Evolutionary conservation across 2,329 filamentous ascomycete genomes (phyloP), one percentile per base, ranked within the genome.

Genomic region (Biscogniauxia mediterranea): DNA sequence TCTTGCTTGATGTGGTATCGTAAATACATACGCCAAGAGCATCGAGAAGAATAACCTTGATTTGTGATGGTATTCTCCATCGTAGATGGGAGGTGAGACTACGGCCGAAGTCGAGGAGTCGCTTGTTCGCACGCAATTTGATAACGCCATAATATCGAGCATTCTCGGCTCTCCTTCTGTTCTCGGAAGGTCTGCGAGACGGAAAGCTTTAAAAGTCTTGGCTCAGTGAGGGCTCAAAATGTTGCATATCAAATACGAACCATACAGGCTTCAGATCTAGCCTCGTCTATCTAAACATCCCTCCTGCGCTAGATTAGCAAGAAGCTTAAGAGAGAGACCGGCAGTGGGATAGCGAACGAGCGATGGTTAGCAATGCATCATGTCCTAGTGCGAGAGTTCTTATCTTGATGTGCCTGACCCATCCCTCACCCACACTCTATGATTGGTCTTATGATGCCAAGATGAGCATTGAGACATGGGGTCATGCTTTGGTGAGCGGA

Each of bases 121-220:
- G 13, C 23, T 62, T 26, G 56, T 55, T 57, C 55, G 55, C 57
- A 61, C 51, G 57, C 42, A 58, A 20, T 58, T 61, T 58, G 60
- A 56, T 59, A 61, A 65, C 64, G 61, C 23, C 32, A 52, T 38
- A 58, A 55, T 54, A 57, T 60, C 60, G 38, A 42, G 54, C 52
- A 55, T 56, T 53, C 50, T 65, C 60, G 60, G 65, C 55, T 55
- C 61, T 65, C 66, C 65, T 71, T 60, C 69, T 71, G 58, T 64
- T 69, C 59, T 69, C 69, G 69, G 68, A 70, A 70, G 68, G 69
- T 70, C 67, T 63, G 54, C 61, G 54, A 61, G 58, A 57, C 51
- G 20, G 51, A 25, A 62, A 61, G 61, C 64, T 58, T 17, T 52
- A 49, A 42, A 28, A 53, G 50, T 57, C 52, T 58, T 51, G 38